Base-by-base conservation (phyloP, 257 asterid species). In the Marsdenia floribunda region DNA sequence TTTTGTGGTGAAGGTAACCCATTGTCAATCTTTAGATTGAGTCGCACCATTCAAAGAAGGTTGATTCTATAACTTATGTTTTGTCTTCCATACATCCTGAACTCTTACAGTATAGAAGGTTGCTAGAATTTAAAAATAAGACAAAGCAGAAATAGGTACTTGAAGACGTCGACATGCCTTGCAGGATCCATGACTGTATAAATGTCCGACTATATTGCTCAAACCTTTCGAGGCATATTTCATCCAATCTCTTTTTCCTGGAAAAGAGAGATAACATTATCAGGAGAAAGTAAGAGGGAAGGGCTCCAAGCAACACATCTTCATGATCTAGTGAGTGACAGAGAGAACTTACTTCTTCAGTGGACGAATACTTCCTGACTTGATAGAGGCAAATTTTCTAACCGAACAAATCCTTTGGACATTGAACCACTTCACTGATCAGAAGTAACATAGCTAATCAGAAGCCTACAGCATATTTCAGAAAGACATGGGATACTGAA, bases 201-300 rank as follows among this genome's bases (percentile, higher is more conserved):
- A 77, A 83, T 57, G 98, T 88, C 70, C 97, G 90, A 86, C 96
- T 89, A 78, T 95, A 95, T 69, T 95, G 96, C 81, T 90, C 90
- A 86, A 77, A 95, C 83, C 92, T 91, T 82, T 95, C 96, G 6
- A 90, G 86, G 80, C 99, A 95, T 53, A 90, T 82, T 83, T 95
- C 96, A 83, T 95, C 99, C 29, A 95, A 87, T 78, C 99, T 90
- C 87, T 65, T 92, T 82, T 87, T 95, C 91, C 99, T 95, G 82
- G 50, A 76, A 84, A 76, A 3, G 26, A 29, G 10, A 40, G 11
- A 53, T 19, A 46, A 29, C 35, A 68, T 77, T 38, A 59, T 57
- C 15, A 52, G 16, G 63, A 49, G 35, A 55, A 74, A 35, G 35
- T 76, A 44, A 21, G 16, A 65, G 67, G 29, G 42, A 60, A 29